Conservation (phyloP, 75 land plant genomes). For the Pseudotsuga menziesii region DNA sequence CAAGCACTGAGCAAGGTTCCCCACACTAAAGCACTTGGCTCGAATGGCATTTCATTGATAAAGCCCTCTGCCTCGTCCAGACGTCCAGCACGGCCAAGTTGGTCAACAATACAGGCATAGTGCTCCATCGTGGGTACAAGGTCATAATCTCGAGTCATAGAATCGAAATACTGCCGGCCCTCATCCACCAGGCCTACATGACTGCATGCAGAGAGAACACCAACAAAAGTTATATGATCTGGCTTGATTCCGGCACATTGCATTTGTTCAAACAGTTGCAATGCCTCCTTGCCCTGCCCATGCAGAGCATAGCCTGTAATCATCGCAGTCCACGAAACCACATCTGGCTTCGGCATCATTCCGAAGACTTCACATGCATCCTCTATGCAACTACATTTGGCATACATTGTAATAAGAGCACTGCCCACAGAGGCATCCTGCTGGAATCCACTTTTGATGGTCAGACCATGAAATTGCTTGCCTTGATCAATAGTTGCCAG, state of each 20-base stretch:
- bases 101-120: slow-evolving; percentile 53
- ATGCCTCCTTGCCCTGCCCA: slow-evolving; percentile 45
- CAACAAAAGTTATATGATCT: slow-evolving; percentile 45
- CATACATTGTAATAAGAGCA: slow-evolving; percentile 64
- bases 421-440: slow-evolving; percentile 47
- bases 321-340: slow-evolving; percentile 70
- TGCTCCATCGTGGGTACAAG: slow-evolving; percentile 50
- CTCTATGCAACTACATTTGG: slow-evolving; percentile 62
- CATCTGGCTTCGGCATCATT: slow-evolving; percentile 23
- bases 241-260: slow-evolving; percentile 30
- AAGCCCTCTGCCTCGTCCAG: slow-evolving; percentile 43
- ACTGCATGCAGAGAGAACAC: slow-evolving; percentile 61
- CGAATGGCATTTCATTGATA: slow-evolving; percentile 39
- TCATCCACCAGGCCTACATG: slow-evolving; percentile 49
- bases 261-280: slow-evolving; percentile 52
- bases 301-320: slow-evolving; percentile 62
- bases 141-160: slow-evolving; percentile 31
- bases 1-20: slow-evolving; percentile 46
- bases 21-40: slow-evolving; percentile 39
- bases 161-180: slow-evolving; percentile 44
- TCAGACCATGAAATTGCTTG: slow-evolving; percentile 48
- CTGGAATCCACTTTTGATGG: slow-evolving; percentile 38
- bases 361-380: slow-evolving; percentile 37
- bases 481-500: slow-evolving; percentile 49
- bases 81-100: slow-evolving; percentile 39